phyloP scores from a whole-genome alignment of 441 rosid genomes.

The Breynia disticha region DNA sequence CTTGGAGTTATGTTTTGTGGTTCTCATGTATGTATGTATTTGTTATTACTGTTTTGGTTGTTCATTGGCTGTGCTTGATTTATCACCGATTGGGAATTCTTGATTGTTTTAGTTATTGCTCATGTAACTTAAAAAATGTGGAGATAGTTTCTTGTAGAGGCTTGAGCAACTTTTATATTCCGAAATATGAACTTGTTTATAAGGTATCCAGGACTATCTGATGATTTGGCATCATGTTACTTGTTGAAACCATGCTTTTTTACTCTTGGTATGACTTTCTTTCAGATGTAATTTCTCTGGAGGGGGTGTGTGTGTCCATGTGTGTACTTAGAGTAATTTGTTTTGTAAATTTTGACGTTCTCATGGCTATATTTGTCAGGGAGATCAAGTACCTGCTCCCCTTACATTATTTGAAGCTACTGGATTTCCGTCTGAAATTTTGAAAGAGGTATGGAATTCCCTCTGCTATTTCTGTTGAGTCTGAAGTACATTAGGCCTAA shows the following conservation, averaged over 20 bases:
- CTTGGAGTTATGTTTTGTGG: background rate
- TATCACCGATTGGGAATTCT: too few species aligned
- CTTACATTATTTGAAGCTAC: constrained; percentile 69
- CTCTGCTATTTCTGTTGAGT: constrained; percentile 3
- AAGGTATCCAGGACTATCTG: too few species aligned
- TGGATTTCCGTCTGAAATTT: constrained; percentile 86
- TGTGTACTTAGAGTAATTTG: constrained; percentile 19
- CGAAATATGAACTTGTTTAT: too few species aligned
- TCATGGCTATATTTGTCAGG: constrained; percentile 33
- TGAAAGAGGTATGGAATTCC: constrained; percentile 25
- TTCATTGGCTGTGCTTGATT: background rate
- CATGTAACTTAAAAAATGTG: too few species aligned
- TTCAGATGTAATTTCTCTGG: too few species aligned
- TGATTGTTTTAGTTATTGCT: too few species aligned
- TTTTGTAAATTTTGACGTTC: background rate
- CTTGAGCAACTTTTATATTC: too few species aligned
- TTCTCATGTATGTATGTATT: background rate
- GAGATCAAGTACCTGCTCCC: constrained; percentile 69
- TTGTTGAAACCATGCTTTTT: too few species aligned
- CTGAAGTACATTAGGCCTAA: constrained; percentile 11
- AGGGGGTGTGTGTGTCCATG: constrained; percentile 37
- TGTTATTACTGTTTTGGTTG: background rate
- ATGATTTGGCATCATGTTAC: too few species aligned
- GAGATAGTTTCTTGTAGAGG: too few species aligned
- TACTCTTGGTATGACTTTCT: too few species aligned